A percentile compares a stretch with the other conserved stretches of the same genome.
phyloP scores from a whole-genome alignment of 306 rosid genomes.

The Sesbania bispinosa region DNA sequence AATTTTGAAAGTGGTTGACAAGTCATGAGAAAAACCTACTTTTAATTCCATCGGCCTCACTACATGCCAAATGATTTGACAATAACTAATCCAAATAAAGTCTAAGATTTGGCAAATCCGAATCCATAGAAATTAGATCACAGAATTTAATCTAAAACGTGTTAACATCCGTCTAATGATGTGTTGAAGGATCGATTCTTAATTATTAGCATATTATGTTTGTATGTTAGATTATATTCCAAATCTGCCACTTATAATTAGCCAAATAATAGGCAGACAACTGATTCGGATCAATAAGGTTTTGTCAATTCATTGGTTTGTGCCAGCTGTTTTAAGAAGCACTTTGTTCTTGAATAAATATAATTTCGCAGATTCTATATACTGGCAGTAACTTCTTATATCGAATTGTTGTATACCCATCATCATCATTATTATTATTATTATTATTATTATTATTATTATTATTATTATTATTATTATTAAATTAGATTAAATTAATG shows the following conservation, averaged over 20 bases:
- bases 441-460: too few species aligned
- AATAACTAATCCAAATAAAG: background rate
- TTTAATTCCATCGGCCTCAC: background rate
- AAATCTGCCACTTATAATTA: background rate
- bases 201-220: background rate
- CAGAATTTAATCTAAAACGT: background rate
- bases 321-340: background rate
- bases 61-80: background rate
- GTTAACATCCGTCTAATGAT: background rate
- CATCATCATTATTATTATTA: too few species aligned
- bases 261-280: background rate
- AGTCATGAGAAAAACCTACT: background rate
- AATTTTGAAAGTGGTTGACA: background rate
- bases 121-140: background rate
- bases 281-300: too few species aligned
- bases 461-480: too few species aligned
- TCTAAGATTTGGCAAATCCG: constrained; percentile 15
- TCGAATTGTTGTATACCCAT: background rate
- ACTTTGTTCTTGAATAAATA: background rate
- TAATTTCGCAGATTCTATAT: background rate
- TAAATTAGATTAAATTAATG: too few species aligned
- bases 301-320: background rate
- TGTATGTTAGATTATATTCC: background rate
- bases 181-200: background rate
- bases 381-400: background rate